Percentiles rank a stretch among this genome's conserved stretches.
phyloP scores from a whole-genome alignment of 495 filamentous ascomycete genomes.

The Penicillium maclennaniae region DNA sequence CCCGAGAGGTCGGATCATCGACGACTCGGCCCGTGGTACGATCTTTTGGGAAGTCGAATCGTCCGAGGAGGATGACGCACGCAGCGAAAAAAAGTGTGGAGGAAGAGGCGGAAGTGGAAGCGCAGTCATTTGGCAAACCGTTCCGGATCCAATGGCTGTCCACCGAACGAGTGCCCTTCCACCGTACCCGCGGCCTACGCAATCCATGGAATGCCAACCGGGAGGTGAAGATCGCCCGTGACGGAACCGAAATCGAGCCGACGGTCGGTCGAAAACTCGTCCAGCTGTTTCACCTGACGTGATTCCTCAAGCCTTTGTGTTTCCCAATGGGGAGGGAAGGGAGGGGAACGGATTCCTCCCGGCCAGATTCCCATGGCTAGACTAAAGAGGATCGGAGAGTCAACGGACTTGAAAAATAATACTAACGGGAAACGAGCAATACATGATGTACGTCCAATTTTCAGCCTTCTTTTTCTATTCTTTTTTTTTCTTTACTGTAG shows the following conservation, averaged over 20 bases:
- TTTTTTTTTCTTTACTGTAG: not conserved
- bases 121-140: conserved; percentile 80
- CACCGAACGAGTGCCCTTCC: conserved; percentile 82
- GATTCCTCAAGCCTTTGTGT: not conserved
- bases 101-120: conserved; percentile 38
- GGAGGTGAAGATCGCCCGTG: conserved; percentile 94
- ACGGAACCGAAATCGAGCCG: conserved; percentile 92
- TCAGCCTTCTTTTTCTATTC: conserved; percentile 4
- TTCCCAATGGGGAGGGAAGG: not conserved
- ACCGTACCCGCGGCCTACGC: conserved; percentile 81
- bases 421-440: conserved; percentile 29
- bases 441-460: conserved; percentile 20
- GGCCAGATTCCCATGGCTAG: not conserved
- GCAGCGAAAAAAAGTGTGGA: conserved; percentile 35
- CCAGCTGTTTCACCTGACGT: conserved; percentile 62
- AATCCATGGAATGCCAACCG: conserved; percentile 96
- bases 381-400: not conserved
- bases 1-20: conserved; percentile 84
- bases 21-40: conserved; percentile 86
- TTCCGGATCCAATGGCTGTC: conserved; percentile 93
- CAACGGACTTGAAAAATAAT: not conserved
- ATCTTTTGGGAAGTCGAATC: conserved; percentile 94
- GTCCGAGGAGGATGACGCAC: conserved; percentile 44
- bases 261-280: conserved; percentile 72
- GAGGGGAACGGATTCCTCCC: not conserved